phyloP scores from a whole-genome alignment of 192 early-diverging fungal species.

The Dimargaris cristalligena region DNA sequence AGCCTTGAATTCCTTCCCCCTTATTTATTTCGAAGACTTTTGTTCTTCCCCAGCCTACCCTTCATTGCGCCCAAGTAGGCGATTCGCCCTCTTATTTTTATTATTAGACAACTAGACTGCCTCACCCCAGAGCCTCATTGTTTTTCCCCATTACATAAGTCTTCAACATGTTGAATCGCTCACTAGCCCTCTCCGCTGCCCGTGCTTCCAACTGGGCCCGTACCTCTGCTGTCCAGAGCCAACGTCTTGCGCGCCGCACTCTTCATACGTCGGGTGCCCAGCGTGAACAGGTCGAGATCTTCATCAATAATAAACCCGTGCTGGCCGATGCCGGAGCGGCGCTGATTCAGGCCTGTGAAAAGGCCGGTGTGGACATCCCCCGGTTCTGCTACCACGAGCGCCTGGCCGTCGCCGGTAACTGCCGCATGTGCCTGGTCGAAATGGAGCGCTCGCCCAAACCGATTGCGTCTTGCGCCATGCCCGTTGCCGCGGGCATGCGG shows the following conservation, averaged over 20 bases:
- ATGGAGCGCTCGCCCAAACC: conserved; percentile 92
- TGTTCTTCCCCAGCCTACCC: too few species aligned
- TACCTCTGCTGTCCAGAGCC: too few species aligned
- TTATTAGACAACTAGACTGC: too few species aligned
- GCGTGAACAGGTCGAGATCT: conserved; percentile 60
- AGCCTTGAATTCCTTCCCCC: too few species aligned
- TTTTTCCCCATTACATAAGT: too few species aligned
- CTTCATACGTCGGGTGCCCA: background rate
- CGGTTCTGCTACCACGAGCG: conserved; percentile 78
- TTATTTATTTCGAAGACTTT: too few species aligned
- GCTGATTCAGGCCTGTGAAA: conserved; percentile 95
- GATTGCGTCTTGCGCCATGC: conserved; percentile 92
- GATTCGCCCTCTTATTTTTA: too few species aligned
- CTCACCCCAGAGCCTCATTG: too few species aligned
- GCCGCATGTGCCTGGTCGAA: conserved; percentile 99
- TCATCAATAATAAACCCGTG: conserved; percentile 81
- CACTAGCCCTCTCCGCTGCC: too few species aligned
- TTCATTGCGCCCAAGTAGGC: too few species aligned
- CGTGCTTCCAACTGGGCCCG: too few species aligned
- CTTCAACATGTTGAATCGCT: too few species aligned
- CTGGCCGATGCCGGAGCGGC: conserved; percentile 83
- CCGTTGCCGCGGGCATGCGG: conserved; percentile 93
- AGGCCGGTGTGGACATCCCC: conserved; percentile 65
- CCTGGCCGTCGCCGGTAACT: conserved; percentile 93
- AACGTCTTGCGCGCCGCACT: background rate